These are phyloP conservation scores for Annulohypoxylon nitens DNA, from an alignment of 495 filamentous ascomycete genomes.

Conservation along the genomic window DNA sequence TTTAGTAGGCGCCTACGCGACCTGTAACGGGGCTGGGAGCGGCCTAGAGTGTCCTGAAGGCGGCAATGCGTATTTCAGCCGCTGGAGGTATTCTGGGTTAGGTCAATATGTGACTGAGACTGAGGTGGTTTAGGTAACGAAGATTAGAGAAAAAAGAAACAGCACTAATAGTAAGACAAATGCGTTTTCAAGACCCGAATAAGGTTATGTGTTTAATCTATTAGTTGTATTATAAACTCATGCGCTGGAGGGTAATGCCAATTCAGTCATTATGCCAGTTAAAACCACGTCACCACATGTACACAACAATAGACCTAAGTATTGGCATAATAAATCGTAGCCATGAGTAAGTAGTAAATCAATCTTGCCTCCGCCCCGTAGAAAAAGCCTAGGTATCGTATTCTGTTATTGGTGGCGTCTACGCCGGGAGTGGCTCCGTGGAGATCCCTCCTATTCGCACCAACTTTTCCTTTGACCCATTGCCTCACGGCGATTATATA, in stretches of 20 bases:
- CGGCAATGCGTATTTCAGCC: conserved; percentile 53
- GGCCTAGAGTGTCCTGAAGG: conserved; percentile 45
- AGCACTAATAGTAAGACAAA: not conserved
- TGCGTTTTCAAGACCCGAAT: not conserved
- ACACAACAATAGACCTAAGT: not conserved
- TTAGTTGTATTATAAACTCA: too few species aligned
- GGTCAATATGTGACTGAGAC: conserved; percentile 51
- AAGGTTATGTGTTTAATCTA: too few species aligned
- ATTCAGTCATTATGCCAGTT: not conserved
- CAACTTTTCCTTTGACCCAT: conserved; percentile 36
- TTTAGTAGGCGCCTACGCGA: conserved; percentile 60
- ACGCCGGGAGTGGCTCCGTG: conserved; percentile 6
- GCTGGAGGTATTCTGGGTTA: conserved; percentile 55
- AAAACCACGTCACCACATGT: conserved; percentile 1
- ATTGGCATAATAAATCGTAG: conserved; percentile 4
- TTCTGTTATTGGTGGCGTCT: conserved; percentile 8
- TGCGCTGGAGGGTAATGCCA: not conserved
- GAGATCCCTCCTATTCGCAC: conserved; percentile 24
- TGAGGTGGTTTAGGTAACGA: conserved; percentile 29
- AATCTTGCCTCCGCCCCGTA: conserved; percentile 14
- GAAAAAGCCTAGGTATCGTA: conserved; percentile 27
- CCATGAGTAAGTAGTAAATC: conserved; percentile 22
- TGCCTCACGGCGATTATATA: conserved; percentile 50
- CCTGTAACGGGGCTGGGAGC: conserved; percentile 57
- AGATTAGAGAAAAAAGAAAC: not conserved